These are phyloP conservation scores for Penicillium cataractarum DNA, from an alignment of 495 filamentous ascomycete genomes.

Conservation along the genomic window DNA sequence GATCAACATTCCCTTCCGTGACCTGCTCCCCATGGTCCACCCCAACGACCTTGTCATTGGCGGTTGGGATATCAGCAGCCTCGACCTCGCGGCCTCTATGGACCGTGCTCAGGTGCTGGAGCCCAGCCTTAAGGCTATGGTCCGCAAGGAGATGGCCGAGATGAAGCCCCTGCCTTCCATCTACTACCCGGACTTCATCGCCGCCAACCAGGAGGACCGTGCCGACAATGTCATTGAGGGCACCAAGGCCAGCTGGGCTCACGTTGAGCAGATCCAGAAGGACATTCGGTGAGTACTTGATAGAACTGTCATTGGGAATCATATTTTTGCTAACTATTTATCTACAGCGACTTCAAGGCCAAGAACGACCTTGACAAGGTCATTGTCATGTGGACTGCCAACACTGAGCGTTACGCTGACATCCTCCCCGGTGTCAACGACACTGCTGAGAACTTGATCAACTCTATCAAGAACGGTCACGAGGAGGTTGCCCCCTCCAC, in stretches of 20 bases:
- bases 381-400: conserved; percentile 97
- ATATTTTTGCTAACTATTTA: conserved; percentile 26
- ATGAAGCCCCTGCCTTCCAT: conserved; percentile 92
- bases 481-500: conserved; percentile 91
- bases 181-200: conserved; percentile 99
- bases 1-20: conserved; percentile 94
- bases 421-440: conserved; percentile 90
- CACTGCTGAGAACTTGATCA: conserved; percentile 90
- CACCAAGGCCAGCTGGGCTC: conserved; percentile 77
- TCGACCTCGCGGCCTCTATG: conserved; percentile 92
- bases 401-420: conserved; percentile 96
- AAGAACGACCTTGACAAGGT: conserved; percentile 89
- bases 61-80: conserved; percentile 93
- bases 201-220: conserved; percentile 96
- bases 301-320: neutral
- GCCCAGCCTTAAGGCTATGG: conserved; percentile 82
- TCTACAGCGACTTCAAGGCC: conserved; percentile 81
- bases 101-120: conserved; percentile 94
- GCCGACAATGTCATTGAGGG: conserved; percentile 90
- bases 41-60: conserved; percentile 95
- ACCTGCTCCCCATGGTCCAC: conserved; percentile 95
- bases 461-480: conserved; percentile 83
- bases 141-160: conserved; percentile 88
- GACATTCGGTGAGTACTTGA: conserved; percentile 77
- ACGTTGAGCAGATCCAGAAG: conserved; percentile 91